These are phyloP conservation scores for Phytopythium kandeliae DNA, from an alignment of 352 stramenopile species.

Conservation along the genomic window DNA sequence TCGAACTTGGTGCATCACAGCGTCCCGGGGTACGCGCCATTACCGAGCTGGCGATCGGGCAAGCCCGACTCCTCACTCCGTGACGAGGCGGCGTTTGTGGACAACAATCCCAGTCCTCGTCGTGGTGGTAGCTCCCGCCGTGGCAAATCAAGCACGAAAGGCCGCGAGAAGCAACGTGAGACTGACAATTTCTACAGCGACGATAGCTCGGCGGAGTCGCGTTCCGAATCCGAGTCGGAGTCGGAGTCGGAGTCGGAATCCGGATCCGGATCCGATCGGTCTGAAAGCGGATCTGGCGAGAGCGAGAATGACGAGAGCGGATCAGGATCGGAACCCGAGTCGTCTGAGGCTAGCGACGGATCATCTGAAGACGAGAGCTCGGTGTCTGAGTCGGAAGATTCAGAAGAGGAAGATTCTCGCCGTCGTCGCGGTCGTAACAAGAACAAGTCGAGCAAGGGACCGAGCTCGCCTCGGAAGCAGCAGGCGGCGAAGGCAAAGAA, in stretches of 20 bases:
- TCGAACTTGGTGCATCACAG: slow-evolving; percentile 84
- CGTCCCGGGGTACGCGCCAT: slow-evolving; percentile 71
- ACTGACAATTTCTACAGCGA: slow-evolving; percentile 70
- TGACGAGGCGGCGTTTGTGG: slow-evolving; percentile 55
- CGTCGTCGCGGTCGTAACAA: slow-evolving; percentile 20
- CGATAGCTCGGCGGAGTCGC: slow-evolving; percentile 22
- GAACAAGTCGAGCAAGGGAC: slow-evolving; percentile 25
- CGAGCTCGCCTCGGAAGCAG: slow-evolving; percentile 30
- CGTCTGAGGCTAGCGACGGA: slow-evolving; percentile 23
- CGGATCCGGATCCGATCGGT: slow-evolving; percentile 17
- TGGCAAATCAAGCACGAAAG: slow-evolving; percentile 24
- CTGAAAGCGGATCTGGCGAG: slow-evolving; percentile 30
- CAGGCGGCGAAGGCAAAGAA: slow-evolving; percentile 24
- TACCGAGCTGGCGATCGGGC: slow-evolving; percentile 69
- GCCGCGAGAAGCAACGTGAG: slow-evolving; percentile 14
- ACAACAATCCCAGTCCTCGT: slow-evolving; percentile 20
- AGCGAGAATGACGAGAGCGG: slow-evolving; percentile 23
- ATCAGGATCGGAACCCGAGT: slow-evolving; percentile 24
- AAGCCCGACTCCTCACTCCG: slow-evolving; percentile 69
- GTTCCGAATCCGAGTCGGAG: slow-evolving; percentile 22
- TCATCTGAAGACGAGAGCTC: slow-evolving; percentile 29
- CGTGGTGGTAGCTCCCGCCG: slow-evolving; percentile 13
- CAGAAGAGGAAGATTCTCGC: slow-evolving; percentile 38
- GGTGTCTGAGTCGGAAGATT: slow-evolving; percentile 34
- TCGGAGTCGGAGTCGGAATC: slow-evolving; percentile 28